Evolutionary conservation across 2,329 filamentous ascomycete genomes (phyloP), one percentile per base, ranked within the genome.

Genomic region (Neonectria coccinea): DNA sequence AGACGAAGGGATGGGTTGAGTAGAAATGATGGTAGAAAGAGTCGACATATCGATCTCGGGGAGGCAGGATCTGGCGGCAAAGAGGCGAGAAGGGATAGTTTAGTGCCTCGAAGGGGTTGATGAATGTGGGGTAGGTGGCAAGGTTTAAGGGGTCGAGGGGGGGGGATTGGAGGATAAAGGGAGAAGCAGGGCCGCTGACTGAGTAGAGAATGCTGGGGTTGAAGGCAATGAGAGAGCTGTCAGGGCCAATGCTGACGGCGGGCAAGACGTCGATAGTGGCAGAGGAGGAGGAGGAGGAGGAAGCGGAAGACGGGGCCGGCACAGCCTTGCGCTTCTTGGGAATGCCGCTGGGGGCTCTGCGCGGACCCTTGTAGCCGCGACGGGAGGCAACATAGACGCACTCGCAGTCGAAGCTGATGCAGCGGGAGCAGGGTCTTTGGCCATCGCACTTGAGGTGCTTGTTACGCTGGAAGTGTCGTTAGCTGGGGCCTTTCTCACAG

Each of bases 371-470:
- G 80, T 91, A 92, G 33, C 91, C 91, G 67, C 91, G 86, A 41
- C 91, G 88, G 31, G 91, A 93, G 44, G 90, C 88, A 53, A 92
- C 86, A 75, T 92, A 94, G 73, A 88, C 79, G 78, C 92, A 94
- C 55, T 89, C 83, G 25, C 83, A 79, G 62, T 84, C 84, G 47
- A 85, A 83, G 50, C 80, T 76, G 31, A 79, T 79, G 78, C 92
- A 94, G 63, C 92, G 88, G 42, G 86, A 84, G 78, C 92, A 94
- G 12, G 91, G 91, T 27, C 80, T 88, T 44, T 82, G 78, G n/a
- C 90, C 91, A 77, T 93, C 90, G 75, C 92, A 94, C 76, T 92
- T 94, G 57, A 93, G 84, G 77, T 94, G 92, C 74, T 92, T 88
- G 66, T 72, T 79, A 57, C 86, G 83, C 86, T 88, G 75, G 45